These are phyloP conservation scores for Mycena citricolor DNA, from an alignment of 1,284 basidiomycete species.

Conservation along the genomic window DNA sequence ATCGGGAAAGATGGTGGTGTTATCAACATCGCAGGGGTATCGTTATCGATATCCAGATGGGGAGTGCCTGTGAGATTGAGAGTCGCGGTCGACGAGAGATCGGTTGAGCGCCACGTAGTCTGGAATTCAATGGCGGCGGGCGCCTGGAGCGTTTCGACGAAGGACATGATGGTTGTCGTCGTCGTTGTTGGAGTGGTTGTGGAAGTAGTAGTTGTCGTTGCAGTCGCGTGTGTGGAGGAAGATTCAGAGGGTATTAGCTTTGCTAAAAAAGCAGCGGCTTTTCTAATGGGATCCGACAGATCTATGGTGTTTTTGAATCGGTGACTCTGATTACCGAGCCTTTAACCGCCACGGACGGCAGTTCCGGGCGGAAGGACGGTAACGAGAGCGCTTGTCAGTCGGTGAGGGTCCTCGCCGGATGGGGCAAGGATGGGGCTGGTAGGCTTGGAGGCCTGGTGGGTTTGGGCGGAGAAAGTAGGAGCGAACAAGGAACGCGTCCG, in stretches of 20 bases:
- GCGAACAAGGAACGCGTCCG: slow-evolving; percentile 22
- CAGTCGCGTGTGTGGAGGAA: slow-evolving; percentile 20
- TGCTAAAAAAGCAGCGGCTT: slow-evolving; percentile 9
- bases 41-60: no score
- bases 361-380: slow-evolving; percentile 70
- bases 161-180: slow-evolving; percentile 54
- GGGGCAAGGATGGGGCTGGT: slow-evolving; percentile 62
- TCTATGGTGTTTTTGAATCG: background rate
- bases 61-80: no score
- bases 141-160: slow-evolving; percentile 55
- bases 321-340: slow-evolving; percentile 52
- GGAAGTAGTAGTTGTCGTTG: slow-evolving; percentile 20
- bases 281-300: slow-evolving; percentile 7
- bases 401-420: slow-evolving; percentile 60
- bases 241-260: slow-evolving; percentile 23
- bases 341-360: slow-evolving; percentile 67
- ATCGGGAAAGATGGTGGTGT: slow-evolving; percentile 31
- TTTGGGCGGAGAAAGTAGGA: slow-evolving; percentile 26
- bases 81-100: no score
- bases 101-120: slow-evolving; percentile 17
- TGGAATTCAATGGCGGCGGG: slow-evolving; percentile 48
- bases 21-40: slow-evolving; percentile 33
- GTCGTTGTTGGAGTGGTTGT: slow-evolving; percentile 33
- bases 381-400: slow-evolving; percentile 54
- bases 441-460: slow-evolving; percentile 34